Evolutionary conservation across 176 grass and related monocot genomes (phyloP).

Genomic region (Paspalum vaginatum): DNA sequence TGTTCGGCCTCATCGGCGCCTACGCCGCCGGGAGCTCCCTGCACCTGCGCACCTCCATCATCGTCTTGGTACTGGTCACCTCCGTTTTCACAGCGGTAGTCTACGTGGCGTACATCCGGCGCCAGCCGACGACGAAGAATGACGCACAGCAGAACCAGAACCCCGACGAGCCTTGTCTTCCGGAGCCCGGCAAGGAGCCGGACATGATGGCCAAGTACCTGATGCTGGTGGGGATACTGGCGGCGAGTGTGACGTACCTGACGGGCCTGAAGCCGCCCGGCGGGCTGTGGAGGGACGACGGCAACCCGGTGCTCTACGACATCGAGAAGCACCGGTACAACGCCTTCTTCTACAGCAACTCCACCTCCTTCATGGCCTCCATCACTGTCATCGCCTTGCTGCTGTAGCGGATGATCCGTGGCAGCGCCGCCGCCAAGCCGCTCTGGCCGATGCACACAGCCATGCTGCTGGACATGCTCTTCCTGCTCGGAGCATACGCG

Average conservation of each 20-base stretch:
- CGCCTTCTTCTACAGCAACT: constrained; percentile 6
- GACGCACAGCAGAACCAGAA: too few species aligned
- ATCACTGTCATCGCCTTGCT: not conserved
- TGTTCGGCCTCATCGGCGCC: constrained; percentile 14
- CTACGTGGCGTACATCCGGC: too few species aligned
- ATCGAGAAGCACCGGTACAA: not conserved
- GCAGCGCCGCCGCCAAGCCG: too few species aligned
- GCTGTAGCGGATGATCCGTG: not conserved
- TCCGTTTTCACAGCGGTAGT: not conserved
- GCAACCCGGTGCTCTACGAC: not conserved
- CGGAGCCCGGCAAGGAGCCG: too few species aligned
- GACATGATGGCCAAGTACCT: not conserved
- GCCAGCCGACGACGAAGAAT: too few species aligned
- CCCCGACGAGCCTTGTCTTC: too few species aligned
- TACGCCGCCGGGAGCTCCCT: not conserved
- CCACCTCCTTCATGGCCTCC: not conserved
- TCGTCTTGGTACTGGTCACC: not conserved
- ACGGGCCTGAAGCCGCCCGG: constrained; percentile 28
- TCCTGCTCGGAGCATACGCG: constrained; percentile 42
- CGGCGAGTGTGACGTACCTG: constrained; percentile 11
- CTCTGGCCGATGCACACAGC: not conserved
- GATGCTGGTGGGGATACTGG: constrained; percentile 22
- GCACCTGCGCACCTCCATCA: not conserved
- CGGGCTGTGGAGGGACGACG: not conserved
- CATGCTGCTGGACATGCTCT: constrained; percentile 38